Evolutionary conservation across 2,329 filamentous ascomycete genomes (phyloP).

Genomic region (Colletotrichum cuscutae): DNA sequence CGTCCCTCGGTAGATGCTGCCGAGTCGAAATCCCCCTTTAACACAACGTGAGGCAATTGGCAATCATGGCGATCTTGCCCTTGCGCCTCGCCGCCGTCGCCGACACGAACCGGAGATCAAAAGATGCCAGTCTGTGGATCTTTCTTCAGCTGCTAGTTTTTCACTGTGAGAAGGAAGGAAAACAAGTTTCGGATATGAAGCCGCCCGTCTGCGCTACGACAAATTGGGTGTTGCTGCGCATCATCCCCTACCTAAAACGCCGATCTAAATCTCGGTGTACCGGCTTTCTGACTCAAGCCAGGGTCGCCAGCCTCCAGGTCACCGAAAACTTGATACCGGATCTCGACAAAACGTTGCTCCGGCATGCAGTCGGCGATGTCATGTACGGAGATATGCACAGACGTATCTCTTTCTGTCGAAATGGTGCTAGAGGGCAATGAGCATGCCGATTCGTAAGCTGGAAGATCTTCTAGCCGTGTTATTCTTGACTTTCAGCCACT

Average conservation of each 20-base stretch:
- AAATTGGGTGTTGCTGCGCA: neutral
- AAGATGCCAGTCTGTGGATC: neutral
- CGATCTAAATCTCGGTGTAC: conserved; percentile 16
- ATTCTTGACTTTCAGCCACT: neutral
- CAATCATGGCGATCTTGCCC: neutral
- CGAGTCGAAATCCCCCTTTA: conserved; percentile 1
- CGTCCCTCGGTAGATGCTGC: neutral
- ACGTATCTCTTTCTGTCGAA: neutral
- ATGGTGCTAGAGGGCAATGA: neutral
- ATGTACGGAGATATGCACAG: neutral
- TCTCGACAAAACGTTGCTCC: conserved; percentile 6
- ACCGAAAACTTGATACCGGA: neutral
- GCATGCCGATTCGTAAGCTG: neutral
- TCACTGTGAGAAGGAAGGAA: neutral
- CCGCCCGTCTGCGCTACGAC: conserved; percentile 11
- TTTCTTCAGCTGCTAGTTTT: neutral
- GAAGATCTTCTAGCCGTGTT: neutral
- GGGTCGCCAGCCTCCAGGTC: neutral
- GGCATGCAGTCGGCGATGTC: neutral
- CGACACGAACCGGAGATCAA: neutral
- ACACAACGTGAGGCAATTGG: neutral
- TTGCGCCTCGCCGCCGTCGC: neutral
- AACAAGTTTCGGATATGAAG: conserved; percentile 2
- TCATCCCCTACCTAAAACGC: neutral
- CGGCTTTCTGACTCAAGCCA: conserved; percentile 16